These are phyloP conservation scores for Tillandsia fasciculata DNA, from an alignment of 176 grass and related monocot species.

Conservation along the genomic window DNA sequence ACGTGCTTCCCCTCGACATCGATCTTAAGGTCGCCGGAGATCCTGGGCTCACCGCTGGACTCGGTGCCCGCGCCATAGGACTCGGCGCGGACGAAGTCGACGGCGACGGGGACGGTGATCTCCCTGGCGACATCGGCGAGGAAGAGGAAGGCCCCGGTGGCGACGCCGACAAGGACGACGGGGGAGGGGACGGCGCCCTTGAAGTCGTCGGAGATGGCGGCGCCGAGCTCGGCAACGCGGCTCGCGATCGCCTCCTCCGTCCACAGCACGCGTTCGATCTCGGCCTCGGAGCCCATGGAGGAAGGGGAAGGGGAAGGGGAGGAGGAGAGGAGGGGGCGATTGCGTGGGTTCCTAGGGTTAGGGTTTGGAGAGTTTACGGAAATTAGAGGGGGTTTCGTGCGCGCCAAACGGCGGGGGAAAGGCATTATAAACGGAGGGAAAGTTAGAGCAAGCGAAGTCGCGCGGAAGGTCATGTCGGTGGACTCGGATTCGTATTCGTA, in stretches of 20 bases:
- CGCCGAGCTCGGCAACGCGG: constrained; percentile 37
- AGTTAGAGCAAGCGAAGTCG: too few species aligned
- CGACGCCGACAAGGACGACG: constrained; percentile 31
- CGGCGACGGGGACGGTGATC: constrained; percentile 36
- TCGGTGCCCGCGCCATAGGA: constrained; percentile 77
- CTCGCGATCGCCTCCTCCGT: constrained; percentile 39
- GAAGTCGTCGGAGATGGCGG: constrained; percentile 49
- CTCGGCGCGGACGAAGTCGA: constrained; percentile 78
- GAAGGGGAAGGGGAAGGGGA: background rate
- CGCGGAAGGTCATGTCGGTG: too few species aligned
- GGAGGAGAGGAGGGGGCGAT: background rate
- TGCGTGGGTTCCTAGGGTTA: constrained; percentile 2
- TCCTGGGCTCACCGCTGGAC: constrained; percentile 46
- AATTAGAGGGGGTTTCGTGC: too few species aligned
- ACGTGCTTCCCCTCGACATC: constrained; percentile 74
- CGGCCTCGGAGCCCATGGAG: constrained; percentile 42
- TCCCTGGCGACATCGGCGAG: constrained; percentile 74
- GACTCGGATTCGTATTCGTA: too few species aligned
- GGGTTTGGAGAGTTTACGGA: background rate
- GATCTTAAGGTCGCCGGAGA: constrained; percentile 80
- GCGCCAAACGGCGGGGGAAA: too few species aligned
- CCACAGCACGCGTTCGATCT: constrained; percentile 45
- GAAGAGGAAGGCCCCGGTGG: constrained; percentile 80
- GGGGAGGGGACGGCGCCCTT: background rate
- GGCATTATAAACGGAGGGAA: too few species aligned